Conservation (phyloP, 2,329 filamentous ascomycete genomes). For the Mollisia scopiformis region DNA sequence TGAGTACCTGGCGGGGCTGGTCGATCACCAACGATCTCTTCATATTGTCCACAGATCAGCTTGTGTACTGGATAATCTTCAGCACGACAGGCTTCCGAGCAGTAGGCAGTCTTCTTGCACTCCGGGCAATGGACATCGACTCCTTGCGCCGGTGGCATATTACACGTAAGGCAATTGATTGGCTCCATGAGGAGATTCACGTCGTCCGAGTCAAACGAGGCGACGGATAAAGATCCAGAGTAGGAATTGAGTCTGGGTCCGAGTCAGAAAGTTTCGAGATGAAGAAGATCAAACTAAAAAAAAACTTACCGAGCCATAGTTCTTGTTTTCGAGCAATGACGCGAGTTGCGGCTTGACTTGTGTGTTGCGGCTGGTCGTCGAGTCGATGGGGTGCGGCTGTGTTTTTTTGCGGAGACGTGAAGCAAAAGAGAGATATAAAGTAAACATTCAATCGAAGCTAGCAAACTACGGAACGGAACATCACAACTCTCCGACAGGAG, state of each 20-base stretch:
- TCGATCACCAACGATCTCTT: not conserved
- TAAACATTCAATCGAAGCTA: too few relatives aligned
- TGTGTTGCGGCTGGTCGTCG: not conserved
- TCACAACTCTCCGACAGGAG: too few relatives aligned
- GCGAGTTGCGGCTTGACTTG: not conserved
- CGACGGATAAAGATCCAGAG: not conserved
- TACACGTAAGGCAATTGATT: not conserved
- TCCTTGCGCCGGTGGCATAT: too few relatives aligned
- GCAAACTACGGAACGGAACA: too few relatives aligned
- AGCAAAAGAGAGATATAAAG: too few relatives aligned
- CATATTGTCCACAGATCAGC: not conserved
- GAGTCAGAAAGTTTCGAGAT: not conserved
- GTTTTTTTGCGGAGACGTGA: too few relatives aligned
- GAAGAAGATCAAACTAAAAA: not conserved
- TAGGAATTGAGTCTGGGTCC: not conserved
- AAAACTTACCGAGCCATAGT: not conserved
- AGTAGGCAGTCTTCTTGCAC: not conserved
- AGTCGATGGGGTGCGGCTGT: not conserved
- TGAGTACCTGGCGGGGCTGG: not conserved
- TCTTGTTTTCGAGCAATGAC: not conserved
- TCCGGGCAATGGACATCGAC: not conserved
- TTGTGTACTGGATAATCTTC: not conserved
- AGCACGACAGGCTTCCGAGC: not conserved
- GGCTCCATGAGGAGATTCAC: not conserved
- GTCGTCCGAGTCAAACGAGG: too few relatives aligned